phyloP scores from a whole-genome alignment of 1,284 basidiomycete species.

The Cryptococcus deneoformans region DNA sequence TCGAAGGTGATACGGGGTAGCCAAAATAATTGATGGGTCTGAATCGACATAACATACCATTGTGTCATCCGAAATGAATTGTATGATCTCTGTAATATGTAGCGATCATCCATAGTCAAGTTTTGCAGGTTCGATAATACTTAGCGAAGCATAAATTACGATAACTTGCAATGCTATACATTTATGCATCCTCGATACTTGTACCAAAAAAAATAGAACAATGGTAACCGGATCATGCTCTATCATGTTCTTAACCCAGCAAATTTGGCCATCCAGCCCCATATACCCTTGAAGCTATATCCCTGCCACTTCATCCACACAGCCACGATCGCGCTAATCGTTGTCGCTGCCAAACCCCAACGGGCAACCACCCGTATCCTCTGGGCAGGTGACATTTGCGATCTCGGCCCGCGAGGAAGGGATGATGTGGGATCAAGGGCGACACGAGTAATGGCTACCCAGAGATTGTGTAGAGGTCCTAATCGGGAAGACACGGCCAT shows the following conservation, averaged over 20 bases:
- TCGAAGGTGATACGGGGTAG: too few relatives aligned
- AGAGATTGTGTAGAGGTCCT: constrained; percentile 49
- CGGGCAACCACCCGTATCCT: constrained; percentile 31
- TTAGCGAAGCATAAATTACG: too few relatives aligned
- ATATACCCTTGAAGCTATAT: constrained; percentile 40
- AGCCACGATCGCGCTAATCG: constrained; percentile 28
- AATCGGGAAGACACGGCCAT: constrained; percentile 86
- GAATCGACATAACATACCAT: too few relatives aligned
- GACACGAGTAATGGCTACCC: constrained; percentile 46
- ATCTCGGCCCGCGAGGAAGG: constrained; percentile 25
- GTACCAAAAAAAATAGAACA: not conserved
- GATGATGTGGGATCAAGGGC: constrained; percentile 45
- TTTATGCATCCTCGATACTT: too few relatives aligned
- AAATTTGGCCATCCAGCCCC: constrained; percentile 34
- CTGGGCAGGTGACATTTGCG: constrained; percentile 33
- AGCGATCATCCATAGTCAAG: too few relatives aligned
- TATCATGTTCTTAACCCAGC: not conserved
- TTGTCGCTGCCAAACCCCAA: constrained; percentile 25
- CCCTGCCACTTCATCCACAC: constrained; percentile 47
- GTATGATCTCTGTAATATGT: too few relatives aligned
- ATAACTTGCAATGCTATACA: too few relatives aligned
- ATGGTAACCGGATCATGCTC: not conserved
- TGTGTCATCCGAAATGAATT: too few relatives aligned
- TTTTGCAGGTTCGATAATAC: too few relatives aligned
- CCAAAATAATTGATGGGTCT: too few relatives aligned